These are phyloP conservation scores for Trametes cinnabarina DNA, from an alignment of 768 basidiomycete species.

Conservation along the genomic window DNA sequence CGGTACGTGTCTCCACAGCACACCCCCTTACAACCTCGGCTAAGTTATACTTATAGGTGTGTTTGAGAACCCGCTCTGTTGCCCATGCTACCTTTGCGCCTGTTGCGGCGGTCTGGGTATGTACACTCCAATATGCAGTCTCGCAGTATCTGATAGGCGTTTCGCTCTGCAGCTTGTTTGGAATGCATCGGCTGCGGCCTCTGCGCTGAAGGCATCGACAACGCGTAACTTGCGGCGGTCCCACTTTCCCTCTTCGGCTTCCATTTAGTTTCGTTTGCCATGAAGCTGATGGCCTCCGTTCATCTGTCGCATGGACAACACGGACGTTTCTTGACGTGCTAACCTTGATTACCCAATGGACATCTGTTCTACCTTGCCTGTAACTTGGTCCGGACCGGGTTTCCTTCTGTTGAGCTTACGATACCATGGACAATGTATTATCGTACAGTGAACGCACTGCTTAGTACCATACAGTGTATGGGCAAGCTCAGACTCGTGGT, in stretches of 20 bases:
- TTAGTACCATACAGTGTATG: no score
- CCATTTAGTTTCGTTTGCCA: no score
- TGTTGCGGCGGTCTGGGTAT: conserved; percentile 60
- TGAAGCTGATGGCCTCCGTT: not conserved
- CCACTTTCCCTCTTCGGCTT: no score
- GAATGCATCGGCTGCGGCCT: conserved; percentile 71
- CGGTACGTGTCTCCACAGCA: conserved; percentile 47
- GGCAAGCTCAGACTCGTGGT: no score
- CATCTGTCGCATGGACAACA: not conserved
- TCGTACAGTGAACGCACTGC: no score
- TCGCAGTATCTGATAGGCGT: not conserved
- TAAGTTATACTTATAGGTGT: not conserved
- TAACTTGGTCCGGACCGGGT: no score
- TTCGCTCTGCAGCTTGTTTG: conserved; percentile 44
- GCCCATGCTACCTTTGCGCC: conserved; percentile 71
- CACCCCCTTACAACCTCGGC: no score
- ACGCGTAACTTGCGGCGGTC: conserved; percentile 1
- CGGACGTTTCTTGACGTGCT: not conserved
- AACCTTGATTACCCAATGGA: not conserved
- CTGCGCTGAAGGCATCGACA: conserved; percentile 51
- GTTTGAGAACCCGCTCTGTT: conserved; percentile 57
- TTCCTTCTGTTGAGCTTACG: no score
- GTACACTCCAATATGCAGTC: not conserved
- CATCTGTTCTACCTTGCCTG: not conserved
- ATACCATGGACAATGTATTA: no score